Percentiles rank a stretch among this genome's conserved stretches.
phyloP scores from a whole-genome alignment of 2,329 filamentous ascomycete genomes.

The Verticillium albo-atrum region DNA sequence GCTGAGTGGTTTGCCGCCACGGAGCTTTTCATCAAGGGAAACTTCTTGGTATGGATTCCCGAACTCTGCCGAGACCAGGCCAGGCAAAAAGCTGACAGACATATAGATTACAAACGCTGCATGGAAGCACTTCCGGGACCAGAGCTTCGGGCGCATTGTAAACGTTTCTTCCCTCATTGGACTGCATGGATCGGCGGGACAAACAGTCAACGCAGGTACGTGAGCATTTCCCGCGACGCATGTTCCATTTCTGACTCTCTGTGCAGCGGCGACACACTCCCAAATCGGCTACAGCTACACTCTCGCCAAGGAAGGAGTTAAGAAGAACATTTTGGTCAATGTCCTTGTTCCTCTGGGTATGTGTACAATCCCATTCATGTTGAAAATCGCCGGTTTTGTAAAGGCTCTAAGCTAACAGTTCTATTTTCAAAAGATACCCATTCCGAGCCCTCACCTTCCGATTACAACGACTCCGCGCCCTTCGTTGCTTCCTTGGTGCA shows the following conservation, averaged over 20 bases:
- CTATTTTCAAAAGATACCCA: constrained; percentile 95
- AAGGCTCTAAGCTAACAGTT: constrained; percentile 64
- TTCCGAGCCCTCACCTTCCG: constrained; percentile 79
- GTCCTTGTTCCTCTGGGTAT: constrained; percentile 81
- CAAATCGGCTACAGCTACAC: constrained; percentile 98
- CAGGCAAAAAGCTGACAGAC: background rate
- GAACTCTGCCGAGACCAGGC: background rate
- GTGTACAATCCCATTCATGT: constrained; percentile 4
- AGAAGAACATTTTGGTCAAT: constrained; percentile 97
- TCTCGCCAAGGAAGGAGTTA: constrained; percentile 91
- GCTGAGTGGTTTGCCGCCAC: constrained; percentile 95
- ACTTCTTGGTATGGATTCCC: constrained; percentile 38
- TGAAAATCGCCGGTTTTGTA: constrained; percentile 13
- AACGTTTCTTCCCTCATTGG: constrained; percentile 96
- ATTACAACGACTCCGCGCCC: constrained; percentile 93
- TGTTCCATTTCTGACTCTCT: constrained; percentile 1
- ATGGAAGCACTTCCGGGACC: constrained; percentile 97
- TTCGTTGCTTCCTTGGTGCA: constrained; percentile 86
- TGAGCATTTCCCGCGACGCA: background rate
- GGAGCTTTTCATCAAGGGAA: constrained; percentile 85
- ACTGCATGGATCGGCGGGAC: constrained; percentile 91
- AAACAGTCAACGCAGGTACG: constrained; percentile 85
- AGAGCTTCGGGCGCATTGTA: constrained; percentile 96
- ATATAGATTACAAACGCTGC: constrained; percentile 90
- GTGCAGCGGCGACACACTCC: constrained; percentile 78